Evolutionary conservation across 305 asterid species (phyloP).

Genomic region (Salvia sclarea): DNA sequence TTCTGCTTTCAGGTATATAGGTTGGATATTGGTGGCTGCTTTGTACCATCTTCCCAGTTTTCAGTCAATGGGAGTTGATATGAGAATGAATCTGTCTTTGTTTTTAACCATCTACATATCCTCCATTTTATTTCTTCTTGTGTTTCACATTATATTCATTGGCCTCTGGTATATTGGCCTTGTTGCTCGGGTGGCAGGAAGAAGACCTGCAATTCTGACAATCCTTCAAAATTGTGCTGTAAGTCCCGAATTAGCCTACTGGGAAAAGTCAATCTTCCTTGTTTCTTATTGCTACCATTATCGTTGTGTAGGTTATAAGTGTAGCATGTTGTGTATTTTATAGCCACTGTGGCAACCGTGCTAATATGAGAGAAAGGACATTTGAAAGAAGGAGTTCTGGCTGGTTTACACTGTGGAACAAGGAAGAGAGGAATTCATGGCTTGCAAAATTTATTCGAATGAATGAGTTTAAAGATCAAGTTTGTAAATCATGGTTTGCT

Average conservation of each 20-base stretch:
- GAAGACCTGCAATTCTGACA: conserved; percentile 82
- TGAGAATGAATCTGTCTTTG: conserved; percentile 94
- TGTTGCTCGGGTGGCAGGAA: conserved; percentile 95
- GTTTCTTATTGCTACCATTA: conserved; percentile 48
- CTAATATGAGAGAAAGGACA: conserved; percentile 66
- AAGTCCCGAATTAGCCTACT: conserved; percentile 45
- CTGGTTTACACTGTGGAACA: conserved; percentile 79
- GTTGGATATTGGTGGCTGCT: conserved; percentile 93
- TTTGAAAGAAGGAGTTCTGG: conserved; percentile 64
- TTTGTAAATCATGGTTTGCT: conserved; percentile 97
- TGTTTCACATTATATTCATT: conserved; percentile 79
- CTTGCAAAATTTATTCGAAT: conserved; percentile 77
- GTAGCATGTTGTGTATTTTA: conserved; percentile 99
- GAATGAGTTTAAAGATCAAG: conserved; percentile 87
- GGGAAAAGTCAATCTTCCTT: conserved; percentile 20
- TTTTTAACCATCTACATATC: conserved; percentile 83
- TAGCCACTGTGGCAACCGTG: conserved; percentile 98
- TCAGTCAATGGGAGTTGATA: conserved; percentile 98
- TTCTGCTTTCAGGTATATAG: conserved; percentile 73
- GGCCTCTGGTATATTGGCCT: conserved; percentile 97
- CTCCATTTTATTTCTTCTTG: conserved; percentile 86
- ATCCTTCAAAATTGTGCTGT: conserved; percentile 94
- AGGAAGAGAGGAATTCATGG: conserved; percentile 83
- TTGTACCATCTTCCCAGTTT: conserved; percentile 98
- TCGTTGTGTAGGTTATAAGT: conserved; percentile 91